Evolutionary conservation across 306 rosid species (phyloP).

Genomic region (Cucurbita moschata): DNA sequence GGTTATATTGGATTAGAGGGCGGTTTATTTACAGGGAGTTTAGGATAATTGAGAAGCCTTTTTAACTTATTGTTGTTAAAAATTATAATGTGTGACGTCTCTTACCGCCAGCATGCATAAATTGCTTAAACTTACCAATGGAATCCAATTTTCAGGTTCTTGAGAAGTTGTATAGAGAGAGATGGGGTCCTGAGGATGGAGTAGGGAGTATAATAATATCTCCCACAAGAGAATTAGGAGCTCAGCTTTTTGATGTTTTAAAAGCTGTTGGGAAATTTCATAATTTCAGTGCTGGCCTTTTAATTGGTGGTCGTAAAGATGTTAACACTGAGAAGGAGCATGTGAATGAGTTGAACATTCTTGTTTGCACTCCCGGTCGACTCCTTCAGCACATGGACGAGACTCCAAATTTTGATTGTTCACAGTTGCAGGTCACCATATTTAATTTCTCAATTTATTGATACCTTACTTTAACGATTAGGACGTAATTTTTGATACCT

Average conservation of each 20-base stretch:
- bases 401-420: conserved; percentile 84
- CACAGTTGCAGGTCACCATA: conserved; percentile 61
- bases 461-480: background rate
- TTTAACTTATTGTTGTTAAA: background rate
- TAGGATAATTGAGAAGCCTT: background rate
- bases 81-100: background rate
- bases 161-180: conserved; percentile 69
- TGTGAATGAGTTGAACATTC: conserved; percentile 56
- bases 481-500: background rate
- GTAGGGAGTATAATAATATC: conserved; percentile 84
- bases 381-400: conserved; percentile 95
- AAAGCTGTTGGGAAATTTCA: conserved; percentile 56
- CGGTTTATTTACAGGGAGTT: background rate
- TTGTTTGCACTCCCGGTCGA: conserved; percentile 90
- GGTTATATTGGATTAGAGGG: background rate
- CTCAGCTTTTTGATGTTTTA: conserved; percentile 62
- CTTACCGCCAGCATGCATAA: background rate
- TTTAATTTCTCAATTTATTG: background rate
- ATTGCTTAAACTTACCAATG: background rate
- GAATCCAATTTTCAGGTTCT: conserved; percentile 34
- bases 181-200: conserved; percentile 70
- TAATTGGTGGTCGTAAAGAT: conserved; percentile 82
- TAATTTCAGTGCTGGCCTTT: conserved; percentile 81
- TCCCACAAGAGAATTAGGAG: conserved; percentile 81
- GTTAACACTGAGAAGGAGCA: conserved; percentile 56